Evolutionary conservation across 2,329 filamentous ascomycete genomes (phyloP).

Genomic region (Polytolypa hystricis): DNA sequence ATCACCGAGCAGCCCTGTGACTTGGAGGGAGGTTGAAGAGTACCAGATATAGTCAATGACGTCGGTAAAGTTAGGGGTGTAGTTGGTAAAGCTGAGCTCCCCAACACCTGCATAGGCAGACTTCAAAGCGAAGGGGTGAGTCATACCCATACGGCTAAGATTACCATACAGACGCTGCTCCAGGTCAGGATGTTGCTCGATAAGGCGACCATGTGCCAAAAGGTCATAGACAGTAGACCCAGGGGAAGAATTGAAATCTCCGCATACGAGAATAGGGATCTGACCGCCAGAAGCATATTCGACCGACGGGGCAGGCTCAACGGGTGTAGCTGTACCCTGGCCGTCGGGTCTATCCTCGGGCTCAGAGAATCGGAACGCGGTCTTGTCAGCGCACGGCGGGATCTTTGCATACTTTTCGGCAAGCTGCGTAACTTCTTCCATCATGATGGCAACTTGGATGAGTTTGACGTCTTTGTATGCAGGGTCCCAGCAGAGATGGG

Average conservation of each 20-base stretch:
- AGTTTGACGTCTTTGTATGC: constrained; percentile 87
- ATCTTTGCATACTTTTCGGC: constrained; percentile 74
- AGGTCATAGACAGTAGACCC: constrained; percentile 88
- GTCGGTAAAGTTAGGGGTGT: constrained; percentile 83
- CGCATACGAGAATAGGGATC: constrained; percentile 83
- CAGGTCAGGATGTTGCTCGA: constrained; percentile 70
- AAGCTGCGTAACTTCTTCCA: constrained; percentile 81
- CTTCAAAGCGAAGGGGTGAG: constrained; percentile 86
- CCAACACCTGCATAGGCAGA: constrained; percentile 79
- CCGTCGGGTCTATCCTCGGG: constrained; percentile 31
- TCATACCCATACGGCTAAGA: constrained; percentile 84
- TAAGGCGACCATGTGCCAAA: constrained; percentile 66
- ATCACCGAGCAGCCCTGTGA: constrained; percentile 72
- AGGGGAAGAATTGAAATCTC: constrained; percentile 87
- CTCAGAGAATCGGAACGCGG: constrained; percentile 40
- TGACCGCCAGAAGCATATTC: constrained; percentile 78
- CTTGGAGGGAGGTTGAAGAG: constrained; percentile 77
- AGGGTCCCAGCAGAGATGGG: constrained; percentile 92
- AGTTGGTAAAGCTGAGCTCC: constrained; percentile 89
- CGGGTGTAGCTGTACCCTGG: constrained; percentile 35
- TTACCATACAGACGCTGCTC: constrained; percentile 77
- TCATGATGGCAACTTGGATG: constrained; percentile 87
- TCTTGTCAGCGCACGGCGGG: constrained; percentile 73
- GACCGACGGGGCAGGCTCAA: constrained; percentile 64
- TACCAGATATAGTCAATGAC: constrained; percentile 98